Evolutionary conservation across 148 eudicot genomes (phyloP), one percentile per base, ranked within the genome.

Genomic region (Camellia lanceoleosa): DNA sequence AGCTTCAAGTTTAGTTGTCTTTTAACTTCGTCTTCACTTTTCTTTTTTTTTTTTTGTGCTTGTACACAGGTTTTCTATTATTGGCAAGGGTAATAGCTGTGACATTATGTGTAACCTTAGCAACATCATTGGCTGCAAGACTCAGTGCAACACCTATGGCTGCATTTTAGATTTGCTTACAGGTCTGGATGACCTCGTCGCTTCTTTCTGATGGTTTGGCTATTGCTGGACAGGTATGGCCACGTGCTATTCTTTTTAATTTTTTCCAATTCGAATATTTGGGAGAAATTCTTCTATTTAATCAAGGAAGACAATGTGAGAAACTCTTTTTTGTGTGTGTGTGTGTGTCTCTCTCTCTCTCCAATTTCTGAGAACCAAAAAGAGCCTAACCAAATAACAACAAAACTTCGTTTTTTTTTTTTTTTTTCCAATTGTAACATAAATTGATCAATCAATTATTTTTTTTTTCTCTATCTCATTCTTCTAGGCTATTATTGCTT

Each of bases 181-280:
- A 97, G 82, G 94, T 97, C 52, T 97, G 99, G 99, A 80, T 94
- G 88, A 86, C 98, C 4, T 94, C 99, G 18, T 97, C 99, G 0
- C 98, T 96, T 79, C 88, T 97, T 71, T 97, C 99, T 74, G 99
- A 97, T 85, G 99, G 98, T 30, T 89, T 97, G 81, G 99, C 99
- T 43, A 95, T 97, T 70, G 98, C 97, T 83, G 97, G 92, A 73
- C 98, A 95, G 96, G 98, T 95, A 82, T 51, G 23, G n/a, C 2
- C 67, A 7, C 18, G 38, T 55, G 23, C 23, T 23, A 0, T 23
- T 23, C 23, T 23, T 23, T 23, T 23, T 23, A 23, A 23, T 23
- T 23, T 23, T 23, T 23, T 0, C 23, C 23, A 0, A 0, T 23
- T 23, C 23, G 23, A 23, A 23, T 23, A 23, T 23, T 23, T 23